Percentiles rank a stretch among this genome's conserved stretches.
phyloP scores from a whole-genome alignment of 345 rosid species.

The Iberis pinnata region DNA sequence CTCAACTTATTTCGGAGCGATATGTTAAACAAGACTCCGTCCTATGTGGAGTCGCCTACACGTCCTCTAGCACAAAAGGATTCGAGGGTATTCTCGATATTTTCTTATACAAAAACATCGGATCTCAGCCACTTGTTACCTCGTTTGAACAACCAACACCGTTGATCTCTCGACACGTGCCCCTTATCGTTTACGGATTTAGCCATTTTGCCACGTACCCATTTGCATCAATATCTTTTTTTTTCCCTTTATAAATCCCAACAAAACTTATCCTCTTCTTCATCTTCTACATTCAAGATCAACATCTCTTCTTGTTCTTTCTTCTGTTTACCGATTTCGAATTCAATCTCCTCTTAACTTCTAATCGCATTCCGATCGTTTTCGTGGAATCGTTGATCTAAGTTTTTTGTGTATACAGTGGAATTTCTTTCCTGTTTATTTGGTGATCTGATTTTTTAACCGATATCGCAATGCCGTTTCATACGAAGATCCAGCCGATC shows the following conservation, averaged over 20 bases:
- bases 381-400: neutral
- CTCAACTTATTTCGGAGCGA: too few relatives aligned
- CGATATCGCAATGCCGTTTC: slow-evolving; percentile 33
- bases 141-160: neutral
- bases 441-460: too few relatives aligned
- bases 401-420: too few relatives aligned
- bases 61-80: slow-evolving; percentile 4
- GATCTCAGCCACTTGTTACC: too few relatives aligned
- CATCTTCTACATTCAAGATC: slow-evolving; percentile 5
- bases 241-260: slow-evolving; percentile 2
- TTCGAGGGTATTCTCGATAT: slow-evolving; percentile 16
- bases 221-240: slow-evolving; percentile 21
- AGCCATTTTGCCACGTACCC: slow-evolving; percentile 7
- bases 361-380: neutral
- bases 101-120: neutral
- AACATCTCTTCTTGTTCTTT: neutral
- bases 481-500: slow-evolving; percentile 79
- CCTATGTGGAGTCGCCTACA: slow-evolving; percentile 19
- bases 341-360: slow-evolving; percentile 8
- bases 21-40: neutral
- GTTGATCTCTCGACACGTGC: slow-evolving; percentile 16
- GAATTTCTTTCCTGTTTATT: too few relatives aligned
- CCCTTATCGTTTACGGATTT: neutral
- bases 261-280: slow-evolving; percentile 12
- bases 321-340: neutral